phyloP scores from a whole-genome alignment of 2,329 filamentous ascomycete genomes.

The Diaporthe destruens region DNA sequence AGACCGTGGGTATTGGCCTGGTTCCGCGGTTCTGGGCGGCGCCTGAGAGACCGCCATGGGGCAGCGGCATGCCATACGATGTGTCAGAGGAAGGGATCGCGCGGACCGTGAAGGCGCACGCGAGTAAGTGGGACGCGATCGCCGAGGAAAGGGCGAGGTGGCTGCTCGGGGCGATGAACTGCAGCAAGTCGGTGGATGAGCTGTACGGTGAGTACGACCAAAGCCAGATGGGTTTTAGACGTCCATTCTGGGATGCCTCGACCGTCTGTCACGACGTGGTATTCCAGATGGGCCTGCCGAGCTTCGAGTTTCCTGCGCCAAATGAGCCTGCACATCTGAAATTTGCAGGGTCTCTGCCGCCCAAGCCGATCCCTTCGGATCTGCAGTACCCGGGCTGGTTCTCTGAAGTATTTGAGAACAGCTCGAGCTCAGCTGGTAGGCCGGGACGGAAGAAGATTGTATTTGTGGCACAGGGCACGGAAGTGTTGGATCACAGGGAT shows the following conservation, averaged over 20 bases:
- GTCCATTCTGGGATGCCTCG: slow-evolving; percentile 26
- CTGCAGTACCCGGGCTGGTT: slow-evolving; percentile 59
- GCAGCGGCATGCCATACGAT: slow-evolving; percentile 26
- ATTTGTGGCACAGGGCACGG: slow-evolving; percentile 62
- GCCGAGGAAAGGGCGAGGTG: slow-evolving; percentile 26
- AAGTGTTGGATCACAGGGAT: slow-evolving; percentile 54
- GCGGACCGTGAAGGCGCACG: neutral
- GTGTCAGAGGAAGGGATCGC: slow-evolving; percentile 12
- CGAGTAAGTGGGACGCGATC: slow-evolving; percentile 19
- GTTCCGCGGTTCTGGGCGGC: slow-evolving; percentile 29
- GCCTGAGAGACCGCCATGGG: slow-evolving; percentile 35
- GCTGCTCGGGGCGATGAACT: slow-evolving; percentile 33
- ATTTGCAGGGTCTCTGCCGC: slow-evolving; percentile 47
- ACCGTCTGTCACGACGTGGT: slow-evolving; percentile 35
- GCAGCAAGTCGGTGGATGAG: slow-evolving; percentile 28
- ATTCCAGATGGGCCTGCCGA: slow-evolving; percentile 37
- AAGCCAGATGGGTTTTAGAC: neutral
- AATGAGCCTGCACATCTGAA: slow-evolving; percentile 33
- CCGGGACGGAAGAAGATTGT: slow-evolving; percentile 54
- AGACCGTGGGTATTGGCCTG: slow-evolving; percentile 9
- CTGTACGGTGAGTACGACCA: slow-evolving; percentile 10
- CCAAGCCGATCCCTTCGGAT: slow-evolving; percentile 47
- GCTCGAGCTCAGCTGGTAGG: slow-evolving; percentile 27
- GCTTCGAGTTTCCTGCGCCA: slow-evolving; percentile 29
- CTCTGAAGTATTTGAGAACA: slow-evolving; percentile 54